Base-by-base conservation (phyloP, 116 monocot genomes). In the Iris pallida region DNA sequence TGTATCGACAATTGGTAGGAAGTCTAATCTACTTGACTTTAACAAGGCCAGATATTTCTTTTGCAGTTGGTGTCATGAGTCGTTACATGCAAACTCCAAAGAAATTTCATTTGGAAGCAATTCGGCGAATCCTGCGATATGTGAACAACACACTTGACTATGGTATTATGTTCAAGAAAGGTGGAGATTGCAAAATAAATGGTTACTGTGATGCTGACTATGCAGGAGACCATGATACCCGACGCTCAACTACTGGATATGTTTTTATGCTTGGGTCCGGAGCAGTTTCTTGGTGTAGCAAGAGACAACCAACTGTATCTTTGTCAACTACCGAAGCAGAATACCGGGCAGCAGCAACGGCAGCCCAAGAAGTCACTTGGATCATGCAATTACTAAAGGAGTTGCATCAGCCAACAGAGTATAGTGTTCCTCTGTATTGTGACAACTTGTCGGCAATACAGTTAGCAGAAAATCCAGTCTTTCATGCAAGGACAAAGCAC, bases 131-230 rank as follows among this genome's bases (percentile, higher is more conserved):
- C 20, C 20, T 69, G 14, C 19, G 17, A 63, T 63, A 75, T 41
- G 59, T 75, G 59, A 75, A 66, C 3, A 42, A 0, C 11, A 74
- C 41, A 53, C 5, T 76, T 62, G 61, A 45, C 18, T 55, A 55
- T 62, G 69, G 42, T 47, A 54, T 62, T n/a, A 13, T 55, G 44
- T 62, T 52, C 12, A 55, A 63, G 14, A 76, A 59, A 69, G 62
- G 51, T n/a, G 61, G 55, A 69, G 40, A 59, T n/a, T 62, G 44
- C 8, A 47, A 53, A 43, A 5, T 76, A 18, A 42, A 15, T 45
- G 68, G 68, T 52, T 76, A 54, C 20, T 69, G 69, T 76, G 76
- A 76, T 59, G 68, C 49, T 43, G 53, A 69, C 41, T 63, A 70
- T 70, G 60, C 60, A 60, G 60, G 60, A 16, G 60, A 60, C 41